Evolutionary conservation across 768 basidiomycete genomes (phyloP), one percentile per base, ranked within the genome.

Genomic region (Mycena kentingensis): DNA sequence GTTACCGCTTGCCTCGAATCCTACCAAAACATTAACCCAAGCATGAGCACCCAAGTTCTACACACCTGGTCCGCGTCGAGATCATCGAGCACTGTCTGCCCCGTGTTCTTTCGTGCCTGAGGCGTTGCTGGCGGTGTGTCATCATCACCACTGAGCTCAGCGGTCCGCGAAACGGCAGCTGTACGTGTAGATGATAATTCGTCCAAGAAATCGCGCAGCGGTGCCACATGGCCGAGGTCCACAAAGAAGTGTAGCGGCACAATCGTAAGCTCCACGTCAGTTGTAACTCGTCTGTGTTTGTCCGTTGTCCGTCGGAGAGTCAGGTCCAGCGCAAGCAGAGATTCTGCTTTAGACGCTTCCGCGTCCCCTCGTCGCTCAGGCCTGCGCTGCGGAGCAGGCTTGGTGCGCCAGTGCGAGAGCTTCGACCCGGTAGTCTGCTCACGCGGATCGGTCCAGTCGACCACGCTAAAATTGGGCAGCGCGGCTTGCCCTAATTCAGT

Each of bases 241-340:
- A 90, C 46, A 62, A 92, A 90, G n/a, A 88, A 35, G 62, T 93
- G 92, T 10, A 95, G 60, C 10, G 93, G 87, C 10, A 73, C 72
- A 7, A 81, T 43, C n/a, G 65, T 63, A n/a, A 82, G 61, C 25
- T 77, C 71, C 27, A 83, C 44, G 4, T 72, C 62, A 28, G 54
- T 41, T 10, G 51, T 28, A 18, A 26, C 3, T 16, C 26, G 27
- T 11, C 25, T 50, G 16, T 26, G 52, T 22, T 46, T 47, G 5
- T 34, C 18, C 35, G 31, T 19, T 62, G 62, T 36, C 52, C 64
- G 29, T 34, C 47, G 46, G 19, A 24, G 39, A 16, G 46, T 28
- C 24, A 46, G 15, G 34, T 45, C 42, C 41, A 57, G 34, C 25
- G 55, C 49, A 36, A 49, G 38, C 22, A 45, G 52, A 13, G 41